Base-by-base conservation (phyloP, 106 monocot genomes). In the Dioscorea zingiberensis region DNA sequence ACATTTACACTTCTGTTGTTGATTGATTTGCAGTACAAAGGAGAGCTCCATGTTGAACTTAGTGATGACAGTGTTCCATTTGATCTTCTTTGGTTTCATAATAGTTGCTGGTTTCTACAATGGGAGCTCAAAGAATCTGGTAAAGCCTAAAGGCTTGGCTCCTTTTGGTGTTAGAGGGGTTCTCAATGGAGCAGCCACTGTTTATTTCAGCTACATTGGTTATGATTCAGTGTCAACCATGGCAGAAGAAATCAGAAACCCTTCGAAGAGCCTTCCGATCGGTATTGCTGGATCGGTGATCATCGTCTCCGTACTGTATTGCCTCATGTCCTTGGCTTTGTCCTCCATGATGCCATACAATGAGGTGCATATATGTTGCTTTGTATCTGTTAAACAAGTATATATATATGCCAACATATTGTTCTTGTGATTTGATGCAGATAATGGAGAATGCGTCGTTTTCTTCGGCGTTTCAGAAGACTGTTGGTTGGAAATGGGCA, bases 141-240 rank as follows among this genome's bases (percentile, higher is more conserved):
- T 69, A 0, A 49, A 48, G 62, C 89, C 89, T 1, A 67, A 62
- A 47, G 89, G 89, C 4, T 28, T 85, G 10, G 74, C 80, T 18
- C 89, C 89, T 23, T 89, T 81, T 51, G 89, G 89, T 6, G 79
- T 74, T 4, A 69, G 60, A 59, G 89, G 89, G 3, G 55, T 89
- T 48, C 67, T 89, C 2, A 76, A 89, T 69, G 89, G 89, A 16
- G 89, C 89, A 6, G 84, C 85, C 47, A 76, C 82, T 27, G 89
- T 89, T 2, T 89, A 89, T 76, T 70, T 89, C 74, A 82, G 89
- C 79, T 89, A 85, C 73, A 85, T 89, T 24, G 89, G 89, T 66
- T 89, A 89, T 60, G 89, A 89, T 44, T 81, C 85, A 5, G 89
- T 85, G 28, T 89, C 85, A 25, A 89, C 89, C 9, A 70, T 89